phyloP scores from a whole-genome alignment of 2,329 filamentous ascomycete genomes.

The Fusarium nygamai region DNA sequence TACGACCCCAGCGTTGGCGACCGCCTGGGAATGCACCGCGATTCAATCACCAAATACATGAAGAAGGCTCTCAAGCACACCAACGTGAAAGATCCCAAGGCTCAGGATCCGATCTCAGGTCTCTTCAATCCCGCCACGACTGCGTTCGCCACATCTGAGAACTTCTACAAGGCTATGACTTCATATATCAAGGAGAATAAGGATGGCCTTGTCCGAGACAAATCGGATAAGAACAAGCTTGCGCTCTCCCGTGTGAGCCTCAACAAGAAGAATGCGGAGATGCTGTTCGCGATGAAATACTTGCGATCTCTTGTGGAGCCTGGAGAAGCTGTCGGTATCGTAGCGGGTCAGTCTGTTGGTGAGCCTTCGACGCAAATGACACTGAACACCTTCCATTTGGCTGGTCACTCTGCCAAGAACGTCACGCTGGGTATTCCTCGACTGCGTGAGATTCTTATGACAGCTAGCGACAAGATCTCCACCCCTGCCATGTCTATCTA shows the following conservation, averaged over 20 bases:
- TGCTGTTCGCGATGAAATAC: slow-evolving; percentile 91
- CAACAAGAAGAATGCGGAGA: slow-evolving; percentile 80
- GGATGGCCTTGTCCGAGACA: slow-evolving; percentile 64
- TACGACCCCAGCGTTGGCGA: slow-evolving; percentile 64
- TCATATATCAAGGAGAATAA: slow-evolving; percentile 83
- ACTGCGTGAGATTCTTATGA: slow-evolving; percentile 98
- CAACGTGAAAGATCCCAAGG: slow-evolving; percentile 63
- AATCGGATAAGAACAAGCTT: slow-evolving; percentile 50
- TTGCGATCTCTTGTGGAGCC: slow-evolving; percentile 91
- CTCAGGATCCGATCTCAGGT: slow-evolving; percentile 79
- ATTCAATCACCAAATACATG: slow-evolving; percentile 77
- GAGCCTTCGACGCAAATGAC: slow-evolving; percentile 99
- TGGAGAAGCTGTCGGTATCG: slow-evolving; percentile 95
- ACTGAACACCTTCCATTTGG: slow-evolving; percentile 98
- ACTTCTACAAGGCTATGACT: slow-evolving; percentile 77
- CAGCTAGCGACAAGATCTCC: slow-evolving; percentile 86
- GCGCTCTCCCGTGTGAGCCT: slow-evolving; percentile 52
- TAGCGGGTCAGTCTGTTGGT: slow-evolving; percentile 95
- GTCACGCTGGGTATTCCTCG: slow-evolving; percentile 98
- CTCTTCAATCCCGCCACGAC: slow-evolving; percentile 79
- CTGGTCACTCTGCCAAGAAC: slow-evolving; percentile 97
- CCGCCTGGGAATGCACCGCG: slow-evolving; percentile 61
- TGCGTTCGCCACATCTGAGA: slow-evolving; percentile 89
- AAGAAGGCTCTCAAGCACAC: slow-evolving; percentile 83
- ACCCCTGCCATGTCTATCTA: slow-evolving; percentile 91